Evolutionary conservation across 1,284 basidiomycete species (phyloP), one percentile per base, ranked within the genome.

Genomic region (Irpex rosettiformis): DNA sequence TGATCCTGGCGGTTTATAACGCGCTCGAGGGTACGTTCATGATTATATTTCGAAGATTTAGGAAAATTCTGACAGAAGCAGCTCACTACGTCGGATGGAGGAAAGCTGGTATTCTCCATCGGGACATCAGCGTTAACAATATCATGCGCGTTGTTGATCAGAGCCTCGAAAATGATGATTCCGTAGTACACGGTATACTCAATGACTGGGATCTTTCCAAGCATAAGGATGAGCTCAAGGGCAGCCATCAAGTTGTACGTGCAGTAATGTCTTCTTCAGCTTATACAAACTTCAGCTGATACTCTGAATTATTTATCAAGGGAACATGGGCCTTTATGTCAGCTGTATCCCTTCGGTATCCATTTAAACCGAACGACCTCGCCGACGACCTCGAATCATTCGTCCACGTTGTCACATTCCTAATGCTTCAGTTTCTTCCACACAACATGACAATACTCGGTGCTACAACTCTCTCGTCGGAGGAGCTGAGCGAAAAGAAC

Each of bases 251-350:
- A n/a, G n/a, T n/a, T n/a, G n/a, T n/a, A n/a, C n/a, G n/a, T n/a
- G n/a, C n/a, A n/a, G n/a, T n/a, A n/a, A n/a, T n/a, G n/a, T n/a
- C n/a, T n/a, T n/a, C n/a, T n/a, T n/a, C n/a, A n/a, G n/a, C n/a
- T n/a, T n/a, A n/a, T n/a, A n/a, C n/a, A n/a, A n/a, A n/a, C n/a
- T n/a, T n/a, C n/a, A n/a, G n/a, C n/a, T n/a, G n/a, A n/a, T n/a
- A n/a, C n/a, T n/a, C n/a, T n/a, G n/a, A n/a, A n/a, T n/a, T n/a
- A n/a, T n/a, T n/a, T n/a, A n/a, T n/a, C n/a, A n/a, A 64, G 63
- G 63, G 63, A 3, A 62, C 63, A 4, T 64, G 63, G 63, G 48
- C 56, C 10, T 64, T 58, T 54, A 58, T 55, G 42, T 64, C 63
- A 4, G 58, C 55, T 13, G 21, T 61, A 16, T 42, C 29, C 10